A percentile compares a stretch with the other conserved stretches of the same genome.
These are phyloP conservation scores for Penicillium coprophilum DNA, from an alignment of 495 filamentous ascomycete species.

Conservation along the genomic window DNA sequence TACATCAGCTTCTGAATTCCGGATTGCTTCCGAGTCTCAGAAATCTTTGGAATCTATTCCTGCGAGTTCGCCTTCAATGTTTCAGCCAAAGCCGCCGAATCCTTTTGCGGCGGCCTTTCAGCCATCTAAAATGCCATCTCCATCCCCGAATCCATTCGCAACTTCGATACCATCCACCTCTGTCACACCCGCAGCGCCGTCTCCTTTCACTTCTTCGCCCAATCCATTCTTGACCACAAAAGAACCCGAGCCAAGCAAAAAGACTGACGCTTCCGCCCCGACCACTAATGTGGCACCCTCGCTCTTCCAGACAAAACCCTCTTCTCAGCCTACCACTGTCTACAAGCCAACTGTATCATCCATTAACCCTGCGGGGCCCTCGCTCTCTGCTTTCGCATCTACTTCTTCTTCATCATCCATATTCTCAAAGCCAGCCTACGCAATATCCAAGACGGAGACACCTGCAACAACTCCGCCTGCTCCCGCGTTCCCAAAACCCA, in stretches of 20 bases:
- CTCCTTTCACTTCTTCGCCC: not conserved
- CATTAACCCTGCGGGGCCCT: not conserved
- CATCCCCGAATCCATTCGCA: constrained; percentile 24
- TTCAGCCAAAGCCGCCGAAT: constrained; percentile 10
- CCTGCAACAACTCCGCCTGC: not conserved
- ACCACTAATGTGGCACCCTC: not conserved
- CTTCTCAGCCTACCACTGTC: not conserved
- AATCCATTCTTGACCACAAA: constrained; percentile 4
- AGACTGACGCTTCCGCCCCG: not conserved
- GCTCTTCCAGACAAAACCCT: not conserved
- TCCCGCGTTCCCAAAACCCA: not conserved
- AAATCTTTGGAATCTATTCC: constrained; percentile 13
- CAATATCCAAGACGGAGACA: not conserved
- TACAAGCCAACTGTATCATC: not conserved
- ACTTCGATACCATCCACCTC: not conserved
- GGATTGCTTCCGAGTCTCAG: constrained; percentile 12
- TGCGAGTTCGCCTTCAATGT: constrained; percentile 7
- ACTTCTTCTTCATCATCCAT: not conserved
- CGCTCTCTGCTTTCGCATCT: not conserved
- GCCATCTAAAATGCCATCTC: constrained; percentile 1
- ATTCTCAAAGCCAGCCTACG: not conserved
- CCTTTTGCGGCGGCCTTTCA: constrained; percentile 25
- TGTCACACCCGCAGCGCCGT: not conserved
- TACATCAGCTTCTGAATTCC: constrained; percentile 3
- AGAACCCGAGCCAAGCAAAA: constrained; percentile 7